These are phyloP conservation scores for Pleoardoris graminearum DNA, from an alignment of 2,329 filamentous ascomycete genomes.

Conservation along the genomic window DNA sequence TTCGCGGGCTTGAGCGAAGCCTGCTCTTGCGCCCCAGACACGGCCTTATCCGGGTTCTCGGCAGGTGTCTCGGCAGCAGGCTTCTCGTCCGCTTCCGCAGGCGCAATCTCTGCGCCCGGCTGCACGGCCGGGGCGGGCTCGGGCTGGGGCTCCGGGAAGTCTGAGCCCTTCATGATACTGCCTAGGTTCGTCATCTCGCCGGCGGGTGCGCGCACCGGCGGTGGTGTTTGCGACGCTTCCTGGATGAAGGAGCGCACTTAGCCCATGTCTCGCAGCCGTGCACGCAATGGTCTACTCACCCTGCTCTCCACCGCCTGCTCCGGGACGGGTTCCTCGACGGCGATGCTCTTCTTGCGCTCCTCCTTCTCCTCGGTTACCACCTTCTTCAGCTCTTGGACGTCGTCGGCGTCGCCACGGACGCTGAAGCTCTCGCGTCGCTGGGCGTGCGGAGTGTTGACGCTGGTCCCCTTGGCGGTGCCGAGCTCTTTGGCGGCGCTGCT, in stretches of 20 bases:
- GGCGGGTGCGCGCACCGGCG: conserved; percentile 32
- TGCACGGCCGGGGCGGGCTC: conserved; percentile 6
- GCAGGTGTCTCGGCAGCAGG: conserved; percentile 4
- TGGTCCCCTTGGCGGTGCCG: conserved; percentile 31
- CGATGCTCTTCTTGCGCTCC: conserved; percentile 41
- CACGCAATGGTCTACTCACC: conserved; percentile 1
- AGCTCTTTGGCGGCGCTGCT: conserved; percentile 22
- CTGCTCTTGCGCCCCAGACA: conserved; percentile 49
- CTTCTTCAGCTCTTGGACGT: conserved; percentile 45
- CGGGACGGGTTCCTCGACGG: conserved; percentile 46
- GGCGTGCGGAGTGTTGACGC: conserved; percentile 34
- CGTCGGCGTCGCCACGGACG: conserved; percentile 40
- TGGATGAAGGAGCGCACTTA: not conserved
- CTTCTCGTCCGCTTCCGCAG: not conserved
- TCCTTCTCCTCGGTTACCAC: conserved; percentile 47
- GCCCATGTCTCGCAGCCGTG: not conserved
- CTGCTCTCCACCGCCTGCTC: conserved; percentile 49
- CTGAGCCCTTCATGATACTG: conserved; percentile 42
- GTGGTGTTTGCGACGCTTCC: conserved; percentile 42
- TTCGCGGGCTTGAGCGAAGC: conserved; percentile 47
- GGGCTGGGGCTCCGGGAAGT: conserved; percentile 35
- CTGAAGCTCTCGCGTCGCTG: conserved; percentile 50
- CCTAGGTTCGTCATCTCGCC: conserved; percentile 38
- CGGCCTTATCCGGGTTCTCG: conserved; percentile 51
- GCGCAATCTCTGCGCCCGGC: not conserved